Conservation (phyloP, 306 rosid species). For the Oxytropis ochrocephala region DNA sequence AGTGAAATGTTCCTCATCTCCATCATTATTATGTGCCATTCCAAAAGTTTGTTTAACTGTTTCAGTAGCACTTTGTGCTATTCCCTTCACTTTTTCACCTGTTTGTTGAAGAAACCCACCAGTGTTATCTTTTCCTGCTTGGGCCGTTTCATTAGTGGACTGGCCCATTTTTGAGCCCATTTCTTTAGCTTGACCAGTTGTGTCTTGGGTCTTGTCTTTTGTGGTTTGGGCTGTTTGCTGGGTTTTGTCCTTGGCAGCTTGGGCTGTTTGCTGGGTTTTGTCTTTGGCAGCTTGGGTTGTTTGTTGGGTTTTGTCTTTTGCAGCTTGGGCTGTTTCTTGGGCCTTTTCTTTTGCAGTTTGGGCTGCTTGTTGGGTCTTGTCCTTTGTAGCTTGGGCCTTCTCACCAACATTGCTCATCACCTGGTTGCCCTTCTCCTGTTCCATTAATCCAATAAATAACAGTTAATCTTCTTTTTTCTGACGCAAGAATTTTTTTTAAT, state of each 20-base stretch:
- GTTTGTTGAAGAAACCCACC: conserved; percentile 43
- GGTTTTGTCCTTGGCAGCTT: conserved; percentile 26
- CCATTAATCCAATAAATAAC: background rate
- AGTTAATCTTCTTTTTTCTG: background rate
- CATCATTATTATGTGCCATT: conserved; percentile 22
- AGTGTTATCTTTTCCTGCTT: conserved; percentile 28
- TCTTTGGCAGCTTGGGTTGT: conserved; percentile 32
- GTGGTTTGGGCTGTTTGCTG: conserved; percentile 16
- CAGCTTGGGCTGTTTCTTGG: conserved; percentile 18
- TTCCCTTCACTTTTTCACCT: conserved; percentile 47
- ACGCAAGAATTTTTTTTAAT: too few species aligned
- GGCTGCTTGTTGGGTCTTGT: conserved; percentile 20
- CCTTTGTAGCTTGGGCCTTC: conserved; percentile 35
- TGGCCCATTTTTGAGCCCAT: conserved; percentile 32
- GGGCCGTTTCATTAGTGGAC: conserved; percentile 22
- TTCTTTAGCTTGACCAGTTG: background rate
- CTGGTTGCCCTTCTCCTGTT: conserved; percentile 42
- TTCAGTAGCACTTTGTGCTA: conserved; percentile 45
- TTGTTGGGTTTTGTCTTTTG: conserved; percentile 22
- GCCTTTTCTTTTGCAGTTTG: conserved; percentile 30
- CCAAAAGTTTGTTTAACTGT: conserved; percentile 57
- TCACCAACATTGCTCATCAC: conserved; percentile 31
- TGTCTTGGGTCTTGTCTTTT: conserved; percentile 29
- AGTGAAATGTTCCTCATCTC: background rate
- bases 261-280: conserved; percentile 17